Percentiles rank a stretch among this genome's conserved stretches.
These are phyloP conservation scores for Yarrowia galli DNA, from an alignment of 1,139 yeast species.

Conservation along the genomic window DNA sequence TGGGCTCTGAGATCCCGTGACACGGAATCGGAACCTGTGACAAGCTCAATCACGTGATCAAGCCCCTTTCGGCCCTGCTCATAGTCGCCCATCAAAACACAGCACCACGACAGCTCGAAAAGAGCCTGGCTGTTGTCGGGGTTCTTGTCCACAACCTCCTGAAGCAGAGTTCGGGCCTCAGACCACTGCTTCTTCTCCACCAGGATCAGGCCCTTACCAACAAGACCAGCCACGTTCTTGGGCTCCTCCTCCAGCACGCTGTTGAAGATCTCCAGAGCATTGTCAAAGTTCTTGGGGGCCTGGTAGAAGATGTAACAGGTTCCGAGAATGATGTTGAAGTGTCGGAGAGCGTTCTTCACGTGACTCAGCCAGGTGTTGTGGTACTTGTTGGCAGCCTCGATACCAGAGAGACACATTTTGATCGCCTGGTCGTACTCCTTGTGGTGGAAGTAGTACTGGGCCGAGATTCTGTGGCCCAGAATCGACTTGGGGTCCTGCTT, in stretches of 20 bases:
- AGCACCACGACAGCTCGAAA: constrained; percentile 82
- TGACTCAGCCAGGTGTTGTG: constrained; percentile 58
- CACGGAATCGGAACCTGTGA: constrained; percentile 61
- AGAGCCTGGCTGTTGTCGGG: constrained; percentile 68
- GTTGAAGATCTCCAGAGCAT: constrained; percentile 77
- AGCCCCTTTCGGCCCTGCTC: constrained; percentile 64
- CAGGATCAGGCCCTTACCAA: constrained; percentile 83
- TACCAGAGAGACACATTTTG: constrained; percentile 67
- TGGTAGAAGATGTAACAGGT: constrained; percentile 82
- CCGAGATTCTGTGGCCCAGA: constrained; percentile 69
- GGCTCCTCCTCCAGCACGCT: constrained; percentile 62
- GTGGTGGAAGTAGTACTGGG: constrained; percentile 64
- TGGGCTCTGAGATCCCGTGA: constrained; percentile 65
- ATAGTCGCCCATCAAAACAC: constrained; percentile 61
- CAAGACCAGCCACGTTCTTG: constrained; percentile 64
- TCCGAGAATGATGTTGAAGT: constrained; percentile 72
- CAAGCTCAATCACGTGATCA: constrained; percentile 53
- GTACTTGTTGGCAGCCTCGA: constrained; percentile 57
- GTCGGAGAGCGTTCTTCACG: constrained; percentile 62
- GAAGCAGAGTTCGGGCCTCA: constrained; percentile 62
- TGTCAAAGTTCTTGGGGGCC: constrained; percentile 83
- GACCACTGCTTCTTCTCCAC: constrained; percentile 67
- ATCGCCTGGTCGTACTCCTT: constrained; percentile 72
- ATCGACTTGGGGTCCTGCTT: constrained; percentile 59
- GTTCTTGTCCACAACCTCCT: constrained; percentile 57